Evolutionary conservation across 129 eudicot genomes (phyloP), one percentile per base, ranked within the genome.

Genomic region (Escallonia rubra): DNA sequence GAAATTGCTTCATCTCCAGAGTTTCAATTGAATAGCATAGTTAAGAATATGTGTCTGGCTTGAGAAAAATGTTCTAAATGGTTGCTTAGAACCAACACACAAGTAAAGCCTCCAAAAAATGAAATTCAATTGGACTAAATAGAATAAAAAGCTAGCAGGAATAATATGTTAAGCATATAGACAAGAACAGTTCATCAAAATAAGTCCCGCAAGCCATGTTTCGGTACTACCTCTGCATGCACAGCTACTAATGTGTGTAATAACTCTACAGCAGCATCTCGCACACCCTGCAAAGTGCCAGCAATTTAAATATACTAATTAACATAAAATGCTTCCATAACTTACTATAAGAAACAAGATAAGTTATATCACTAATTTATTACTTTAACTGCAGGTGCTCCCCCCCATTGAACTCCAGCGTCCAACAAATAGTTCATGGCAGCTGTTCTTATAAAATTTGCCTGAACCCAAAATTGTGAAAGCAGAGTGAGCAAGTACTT

Each of bases 371-470:
- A 51, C 23, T 2, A 57, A 63, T 34, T 53, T 60, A 81, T 84
- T 72, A 92, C 98, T 78, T 86, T 92, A 47, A 89, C 95, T 61
- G 95, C 72, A 72, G 98, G 87, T 53, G 95, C 95, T 71, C 85
- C 91, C 14, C 96, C 98, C 96, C 98, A 92, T 59, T 89, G 96
- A 61, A 92, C 82, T 73, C 98, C 95, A 78, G 88, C 82, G 78
- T 92, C 98, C 83, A 86, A 70, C 83, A 92, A 72, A 78, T 92
- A 92, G 76, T 82, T 89, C 59, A 69, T 83, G 45, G 96, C 90
- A 45, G 96, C 91, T 69, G 84, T 72, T 84, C 96, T 86, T 53
- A 92, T 81, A 67, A 76, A 75, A 73, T 78, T 86, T 61, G 95
- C 95, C 98, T 89, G 84, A 48, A 45, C 34, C 34, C 34, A 23